A percentile compares a stretch with the other conserved stretches of the same genome.
Conservation (phyloP, 371 early-diverging fungal genomes). For the Parasitella parasitica region DNA sequence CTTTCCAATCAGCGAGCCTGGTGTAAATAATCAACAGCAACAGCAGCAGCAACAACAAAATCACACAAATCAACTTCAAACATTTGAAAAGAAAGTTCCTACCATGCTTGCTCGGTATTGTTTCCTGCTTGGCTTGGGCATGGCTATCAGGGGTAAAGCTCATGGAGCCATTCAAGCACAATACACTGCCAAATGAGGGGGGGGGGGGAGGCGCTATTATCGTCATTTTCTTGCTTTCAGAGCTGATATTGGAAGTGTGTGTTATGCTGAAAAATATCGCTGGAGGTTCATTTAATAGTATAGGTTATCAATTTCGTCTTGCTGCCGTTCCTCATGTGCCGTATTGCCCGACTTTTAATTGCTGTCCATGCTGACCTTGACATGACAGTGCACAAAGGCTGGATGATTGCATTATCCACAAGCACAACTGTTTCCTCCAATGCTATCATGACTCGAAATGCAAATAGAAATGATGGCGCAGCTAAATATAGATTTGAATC, state of each 20-base stretch:
- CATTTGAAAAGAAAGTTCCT: background rate
- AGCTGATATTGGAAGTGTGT: conserved; percentile 64
- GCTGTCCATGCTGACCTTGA: conserved; percentile 49
- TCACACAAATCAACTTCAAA: background rate
- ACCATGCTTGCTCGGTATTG: conserved; percentile 34
- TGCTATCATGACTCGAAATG: conserved; percentile 74
- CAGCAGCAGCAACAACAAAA: background rate
- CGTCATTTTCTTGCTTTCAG: conserved; percentile 71
- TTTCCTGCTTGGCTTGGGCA: conserved; percentile 66
- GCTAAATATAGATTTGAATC: conserved; percentile 14
- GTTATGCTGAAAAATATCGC: conserved; percentile 57
- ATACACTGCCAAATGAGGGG: conserved; percentile 67
- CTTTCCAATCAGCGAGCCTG: background rate
- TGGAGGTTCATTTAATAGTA: conserved; percentile 67
- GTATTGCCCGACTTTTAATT: conserved; percentile 53
- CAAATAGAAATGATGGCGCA: conserved; percentile 66
- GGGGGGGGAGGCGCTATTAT: too few relatives aligned
- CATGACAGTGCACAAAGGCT: conserved; percentile 58
- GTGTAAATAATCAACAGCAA: background rate
- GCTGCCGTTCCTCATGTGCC: conserved; percentile 63
- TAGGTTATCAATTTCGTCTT: conserved; percentile 64
- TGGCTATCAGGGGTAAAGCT: conserved; percentile 64
- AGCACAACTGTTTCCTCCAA: conserved; percentile 83
- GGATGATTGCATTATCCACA: conserved; percentile 66
- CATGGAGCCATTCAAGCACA: conserved; percentile 65